Conservation (phyloP, 169 alveolate genomes). For the Plasmodium sp. region DNA sequence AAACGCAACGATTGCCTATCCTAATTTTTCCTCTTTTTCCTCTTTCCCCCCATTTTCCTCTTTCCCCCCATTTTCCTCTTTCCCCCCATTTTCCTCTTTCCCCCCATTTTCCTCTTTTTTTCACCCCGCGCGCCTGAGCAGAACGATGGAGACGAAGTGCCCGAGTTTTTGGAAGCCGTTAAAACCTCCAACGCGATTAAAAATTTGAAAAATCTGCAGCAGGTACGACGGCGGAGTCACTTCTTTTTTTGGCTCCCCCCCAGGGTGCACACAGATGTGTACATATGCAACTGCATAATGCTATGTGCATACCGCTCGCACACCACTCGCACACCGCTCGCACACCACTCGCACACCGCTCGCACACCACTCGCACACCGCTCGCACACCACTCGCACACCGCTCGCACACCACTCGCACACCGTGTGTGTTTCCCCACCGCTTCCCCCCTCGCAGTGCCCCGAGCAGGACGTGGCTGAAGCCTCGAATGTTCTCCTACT, state of each 20-base stretch:
- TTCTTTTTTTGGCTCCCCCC: not conserved
- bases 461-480: slow-evolving; percentile 85
- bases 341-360: too few relatives aligned
- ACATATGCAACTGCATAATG: not conserved
- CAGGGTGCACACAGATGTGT: not conserved
- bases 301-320: not conserved
- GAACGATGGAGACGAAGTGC: slow-evolving; percentile 84
- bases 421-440: not conserved
- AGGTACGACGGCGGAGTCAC: slow-evolving; percentile 66
- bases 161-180: slow-evolving; percentile 84
- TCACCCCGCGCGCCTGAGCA: not conserved
- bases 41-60: too few relatives aligned
- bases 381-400: not conserved
- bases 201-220: slow-evolving; percentile 78
- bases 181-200: slow-evolving; percentile 84
- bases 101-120: not conserved
- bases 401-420: not conserved
- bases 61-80: not conserved
- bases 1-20: not conserved
- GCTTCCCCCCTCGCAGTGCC: slow-evolving; percentile 71
- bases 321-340: too few relatives aligned
- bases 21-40: not conserved
- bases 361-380: not conserved
- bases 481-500: slow-evolving; percentile 85
- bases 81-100: not conserved